Base-by-base conservation (phyloP, 768 basidiomycete species). In the Multifurca ochricompacta region DNA sequence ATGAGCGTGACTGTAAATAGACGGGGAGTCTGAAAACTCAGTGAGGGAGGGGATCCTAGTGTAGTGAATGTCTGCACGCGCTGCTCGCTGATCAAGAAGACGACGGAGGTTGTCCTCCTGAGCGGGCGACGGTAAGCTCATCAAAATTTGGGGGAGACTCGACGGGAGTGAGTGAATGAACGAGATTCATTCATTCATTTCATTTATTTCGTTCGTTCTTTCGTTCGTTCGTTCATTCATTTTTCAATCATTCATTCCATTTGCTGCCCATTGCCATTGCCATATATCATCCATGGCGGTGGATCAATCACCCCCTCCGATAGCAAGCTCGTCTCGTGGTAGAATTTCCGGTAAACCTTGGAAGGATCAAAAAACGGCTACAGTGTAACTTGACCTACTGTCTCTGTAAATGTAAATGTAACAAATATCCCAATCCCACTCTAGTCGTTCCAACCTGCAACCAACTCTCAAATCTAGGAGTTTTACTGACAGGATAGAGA, bases 301-400 rank as follows among this genome's bases (percentile, higher is more conserved):
- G 6, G 23, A 49, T 30, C 30, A 37, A 23, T 46, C 62, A 44
- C 52, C 63, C 44, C 48, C 75, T 16, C 56, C 72, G 25, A 68
- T 87, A 25, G 70, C 79, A 8, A 69, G 78, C n/a, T 80, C 85
- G 0, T 73, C 82, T 28, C 76, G 76, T 53, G 87, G 87, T 11
- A 77, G 87, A 32, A 69, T 75, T 7, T 88, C 86, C 1, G 80
- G 85, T 27, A 89, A 87, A 68, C 63, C 74, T 54, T 89, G 87
- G 86, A 84, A 82, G 66, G 54, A 61, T 3, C 56, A 54, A 31
- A 81, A 81, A 64, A 62, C 73, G 3, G 69, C 81, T 7, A 77
- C 77, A 30, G 72, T 75, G 82, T 82, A 67, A 9, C 25, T 18
- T 25, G 44, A 25, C 35, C 13, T 31, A 39, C 44, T 58, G 59